These are phyloP conservation scores for Sphaerulina populicola DNA, from an alignment of 2,329 filamentous ascomycete genomes.

Conservation along the genomic window DNA sequence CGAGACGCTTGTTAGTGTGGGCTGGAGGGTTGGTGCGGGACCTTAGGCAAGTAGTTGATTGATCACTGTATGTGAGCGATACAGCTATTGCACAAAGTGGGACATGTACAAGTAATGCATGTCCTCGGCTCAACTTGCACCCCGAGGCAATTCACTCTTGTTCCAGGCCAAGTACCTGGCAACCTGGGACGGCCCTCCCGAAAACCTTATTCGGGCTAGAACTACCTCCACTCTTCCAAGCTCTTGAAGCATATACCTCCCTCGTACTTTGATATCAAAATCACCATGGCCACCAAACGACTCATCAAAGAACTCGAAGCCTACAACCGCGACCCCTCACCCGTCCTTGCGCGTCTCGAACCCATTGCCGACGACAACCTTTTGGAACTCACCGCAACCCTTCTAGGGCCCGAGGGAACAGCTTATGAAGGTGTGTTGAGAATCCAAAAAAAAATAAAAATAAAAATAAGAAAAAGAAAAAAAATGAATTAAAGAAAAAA, in stretches of 20 bases:
- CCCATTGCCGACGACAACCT: conserved; percentile 51
- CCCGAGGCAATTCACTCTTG: too few relatives aligned
- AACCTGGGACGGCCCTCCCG: neutral
- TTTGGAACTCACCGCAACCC: conserved; percentile 52
- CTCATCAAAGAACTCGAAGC: conserved; percentile 54
- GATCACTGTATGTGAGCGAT: neutral
- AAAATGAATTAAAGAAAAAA: too few relatives aligned
- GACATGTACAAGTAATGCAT: too few relatives aligned
- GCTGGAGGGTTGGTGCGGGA: conserved; percentile 29
- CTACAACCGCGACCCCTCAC: conserved; percentile 49
- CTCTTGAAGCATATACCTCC: neutral
- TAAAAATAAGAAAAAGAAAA: too few relatives aligned
- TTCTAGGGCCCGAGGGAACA: conserved; percentile 51
- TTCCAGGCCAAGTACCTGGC: too few relatives aligned
- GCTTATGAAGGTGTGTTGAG: too few relatives aligned
- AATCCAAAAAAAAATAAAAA: too few relatives aligned
- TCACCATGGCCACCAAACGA: conserved; percentile 43
- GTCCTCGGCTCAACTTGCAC: too few relatives aligned
- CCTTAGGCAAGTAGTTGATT: neutral
- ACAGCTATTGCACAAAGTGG: too few relatives aligned
- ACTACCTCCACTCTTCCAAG: too few relatives aligned
- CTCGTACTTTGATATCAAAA: too few relatives aligned
- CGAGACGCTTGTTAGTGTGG: conserved; percentile 37
- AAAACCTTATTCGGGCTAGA: neutral
- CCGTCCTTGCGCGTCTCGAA: conserved; percentile 49